Conservation (phyloP, 2,329 filamentous ascomycete genomes). For the Hypoxylon sp. region DNA sequence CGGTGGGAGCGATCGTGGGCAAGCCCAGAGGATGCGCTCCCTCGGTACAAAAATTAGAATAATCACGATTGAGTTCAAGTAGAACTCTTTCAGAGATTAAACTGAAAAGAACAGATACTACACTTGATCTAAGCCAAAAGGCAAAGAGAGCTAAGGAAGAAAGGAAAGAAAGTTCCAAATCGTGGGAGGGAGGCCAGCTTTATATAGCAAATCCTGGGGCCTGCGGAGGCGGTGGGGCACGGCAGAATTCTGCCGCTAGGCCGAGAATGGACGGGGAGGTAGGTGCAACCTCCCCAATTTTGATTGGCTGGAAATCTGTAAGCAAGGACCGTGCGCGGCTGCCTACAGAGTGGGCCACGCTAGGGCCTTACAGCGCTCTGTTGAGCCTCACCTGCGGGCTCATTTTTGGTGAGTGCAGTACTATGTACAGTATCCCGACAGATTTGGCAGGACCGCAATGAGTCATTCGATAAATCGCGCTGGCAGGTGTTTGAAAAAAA, state of each 20-base stretch:
- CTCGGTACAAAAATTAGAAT: constrained; percentile 42
- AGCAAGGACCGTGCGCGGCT: neutral
- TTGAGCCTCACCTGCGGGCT: neutral
- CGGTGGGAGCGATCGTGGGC: constrained; percentile 41
- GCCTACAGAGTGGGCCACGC: neutral
- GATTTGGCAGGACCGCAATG: neutral
- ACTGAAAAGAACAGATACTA: constrained; percentile 48
- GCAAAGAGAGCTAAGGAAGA: constrained; percentile 45
- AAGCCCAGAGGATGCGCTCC: constrained; percentile 43
- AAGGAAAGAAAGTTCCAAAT: constrained; percentile 27
- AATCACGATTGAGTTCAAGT: constrained; percentile 44
- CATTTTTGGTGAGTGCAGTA: neutral
- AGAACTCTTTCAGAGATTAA: constrained; percentile 46
- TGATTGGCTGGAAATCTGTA: constrained; percentile 17
- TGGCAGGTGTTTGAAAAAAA: too few relatives aligned
- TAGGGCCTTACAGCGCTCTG: neutral
- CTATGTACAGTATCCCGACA: too few relatives aligned
- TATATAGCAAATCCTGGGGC: constrained; percentile 5
- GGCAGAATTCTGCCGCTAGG: constrained; percentile 15
- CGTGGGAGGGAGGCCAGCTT: neutral
- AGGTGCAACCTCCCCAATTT: neutral
- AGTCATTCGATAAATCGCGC: neutral
- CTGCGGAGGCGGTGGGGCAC: constrained; percentile 2
- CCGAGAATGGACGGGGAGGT: neutral
- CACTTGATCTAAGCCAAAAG: constrained; percentile 47